These are phyloP conservation scores for Ceratocystis destructans DNA, from an alignment of 2,329 filamentous ascomycete species.

Conservation along the genomic window DNA sequence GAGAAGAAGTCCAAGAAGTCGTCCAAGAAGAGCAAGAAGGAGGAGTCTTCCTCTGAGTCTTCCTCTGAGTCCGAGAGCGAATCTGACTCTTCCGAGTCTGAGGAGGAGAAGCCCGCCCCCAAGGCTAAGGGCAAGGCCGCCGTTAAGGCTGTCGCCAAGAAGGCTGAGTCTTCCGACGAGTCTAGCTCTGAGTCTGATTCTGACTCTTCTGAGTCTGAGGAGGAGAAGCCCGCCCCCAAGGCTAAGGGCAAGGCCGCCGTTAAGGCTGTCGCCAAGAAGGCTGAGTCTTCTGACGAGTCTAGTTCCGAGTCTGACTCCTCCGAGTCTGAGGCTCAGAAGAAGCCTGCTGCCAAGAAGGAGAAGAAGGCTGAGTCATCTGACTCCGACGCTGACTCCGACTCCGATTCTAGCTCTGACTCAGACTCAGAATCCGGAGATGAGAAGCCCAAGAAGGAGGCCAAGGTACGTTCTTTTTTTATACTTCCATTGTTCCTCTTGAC, in stretches of 20 bases:
- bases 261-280: conserved; percentile 24
- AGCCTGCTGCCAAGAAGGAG: conserved; percentile 9
- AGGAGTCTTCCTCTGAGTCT: conserved; percentile 29
- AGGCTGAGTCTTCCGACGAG: conserved; percentile 27
- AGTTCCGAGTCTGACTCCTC: conserved; percentile 29
- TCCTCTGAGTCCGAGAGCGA: conserved; percentile 28
- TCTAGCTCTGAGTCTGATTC: conserved; percentile 28
- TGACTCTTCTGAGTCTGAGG: conserved; percentile 27
- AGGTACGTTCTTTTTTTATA: conserved; percentile 10
- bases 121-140: conserved; percentile 12
- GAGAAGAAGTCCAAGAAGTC: conserved; percentile 28
- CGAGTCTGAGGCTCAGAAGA: conserved; percentile 26
- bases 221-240: conserved; percentile 22
- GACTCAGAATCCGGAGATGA: conserved; percentile 24
- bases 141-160: conserved; percentile 21
- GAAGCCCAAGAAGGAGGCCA: conserved; percentile 22
- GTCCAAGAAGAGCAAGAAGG: conserved; percentile 31
- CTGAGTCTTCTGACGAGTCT: conserved; percentile 29
- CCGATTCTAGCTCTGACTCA: conserved; percentile 26
- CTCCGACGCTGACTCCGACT: conserved; percentile 30
- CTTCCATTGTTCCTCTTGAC: not conserved
- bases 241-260: conserved; percentile 3
- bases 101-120: conserved; percentile 24
- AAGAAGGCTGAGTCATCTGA: conserved; percentile 25
- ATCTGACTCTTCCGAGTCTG: conserved; percentile 28